These are phyloP conservation scores for Ustilago sp. DNA, from an alignment of 1,284 basidiomycete species.

Conservation along the genomic window DNA sequence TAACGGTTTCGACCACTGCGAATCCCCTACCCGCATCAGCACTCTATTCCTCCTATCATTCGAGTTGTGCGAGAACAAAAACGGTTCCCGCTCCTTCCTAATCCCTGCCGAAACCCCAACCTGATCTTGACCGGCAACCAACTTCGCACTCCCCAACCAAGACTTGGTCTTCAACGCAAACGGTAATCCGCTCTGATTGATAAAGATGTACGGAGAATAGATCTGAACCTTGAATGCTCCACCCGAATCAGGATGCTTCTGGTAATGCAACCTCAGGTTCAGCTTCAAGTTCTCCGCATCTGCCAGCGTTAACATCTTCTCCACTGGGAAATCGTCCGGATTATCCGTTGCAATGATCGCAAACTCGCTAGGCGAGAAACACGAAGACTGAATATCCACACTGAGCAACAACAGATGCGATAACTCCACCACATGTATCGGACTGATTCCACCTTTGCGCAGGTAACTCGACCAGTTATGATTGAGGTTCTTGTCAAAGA, in stretches of 20 bases:
- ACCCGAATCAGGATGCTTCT: conserved; percentile 83
- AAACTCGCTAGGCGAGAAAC: conserved; percentile 97
- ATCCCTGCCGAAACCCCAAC: conserved; percentile 41
- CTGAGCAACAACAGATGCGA: conserved; percentile 94
- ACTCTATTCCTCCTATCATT: conserved; percentile 85
- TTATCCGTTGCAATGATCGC: conserved; percentile 96
- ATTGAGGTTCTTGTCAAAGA: conserved; percentile 94
- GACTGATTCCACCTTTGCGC: conserved; percentile 92
- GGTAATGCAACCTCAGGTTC: conserved; percentile 85
- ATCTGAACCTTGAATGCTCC: conserved; percentile 99
- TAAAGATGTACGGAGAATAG: conserved; percentile 88
- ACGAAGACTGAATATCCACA: conserved; percentile 81
- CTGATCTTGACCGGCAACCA: conserved; percentile 82
- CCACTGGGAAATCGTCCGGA: conserved; percentile 88
- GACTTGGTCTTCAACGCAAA: conserved; percentile 83
- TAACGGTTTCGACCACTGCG: conserved; percentile 81
- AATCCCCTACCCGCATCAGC: conserved; percentile 85
- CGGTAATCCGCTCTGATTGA: conserved; percentile 93
- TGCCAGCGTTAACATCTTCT: conserved; percentile 79
- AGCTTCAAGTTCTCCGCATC: conserved; percentile 84
- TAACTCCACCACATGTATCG: conserved; percentile 94
- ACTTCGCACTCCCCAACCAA: conserved; percentile 79
- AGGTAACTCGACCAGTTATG: conserved; percentile 87
- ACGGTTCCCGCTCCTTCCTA: conserved; percentile 71
- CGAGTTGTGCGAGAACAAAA: conserved; percentile 84